These are phyloP conservation scores for Gastrolobium villosum DNA, from an alignment of 306 rosid species.

Conservation along the genomic window DNA sequence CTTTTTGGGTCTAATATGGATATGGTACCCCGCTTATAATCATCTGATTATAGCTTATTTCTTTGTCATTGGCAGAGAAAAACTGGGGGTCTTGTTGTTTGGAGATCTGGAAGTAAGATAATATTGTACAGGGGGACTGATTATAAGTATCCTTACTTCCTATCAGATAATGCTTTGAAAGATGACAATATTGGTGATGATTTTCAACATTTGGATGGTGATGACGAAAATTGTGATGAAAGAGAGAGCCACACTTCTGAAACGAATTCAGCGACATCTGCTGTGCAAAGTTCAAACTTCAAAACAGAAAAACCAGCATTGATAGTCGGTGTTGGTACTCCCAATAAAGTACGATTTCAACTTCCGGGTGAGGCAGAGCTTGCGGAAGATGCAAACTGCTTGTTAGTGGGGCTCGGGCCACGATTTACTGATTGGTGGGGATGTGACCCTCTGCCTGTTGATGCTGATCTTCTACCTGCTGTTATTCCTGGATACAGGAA, in stretches of 20 bases:
- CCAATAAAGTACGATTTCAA: constrained; percentile 78
- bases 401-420: constrained; percentile 88
- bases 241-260: constrained; percentile 47
- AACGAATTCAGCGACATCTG: constrained; percentile 50
- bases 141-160: constrained; percentile 86
- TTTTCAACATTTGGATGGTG: constrained; percentile 46
- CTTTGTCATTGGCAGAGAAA: constrained; percentile 70
- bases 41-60: constrained; percentile 44
- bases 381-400: constrained; percentile 77
- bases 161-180: constrained; percentile 49
- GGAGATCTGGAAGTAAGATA: constrained; percentile 96
- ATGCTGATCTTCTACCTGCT: constrained; percentile 92
- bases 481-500: constrained; percentile 77
- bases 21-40: constrained; percentile 4
- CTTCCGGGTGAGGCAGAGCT: constrained; percentile 83
- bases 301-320: constrained; percentile 53
- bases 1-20: constrained; percentile 24
- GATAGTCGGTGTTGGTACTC: constrained; percentile 84
- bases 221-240: constrained; percentile 45
- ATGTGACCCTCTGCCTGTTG: constrained; percentile 88
- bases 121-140: constrained; percentile 82
- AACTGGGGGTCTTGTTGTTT: constrained; percentile 94
- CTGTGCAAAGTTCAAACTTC: constrained; percentile 45
- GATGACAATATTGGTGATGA: constrained; percentile 48
- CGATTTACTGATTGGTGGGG: constrained; percentile 99